Conservation (phyloP, 2,329 filamentous ascomycete genomes). For the Talaromyces sp. region DNA sequence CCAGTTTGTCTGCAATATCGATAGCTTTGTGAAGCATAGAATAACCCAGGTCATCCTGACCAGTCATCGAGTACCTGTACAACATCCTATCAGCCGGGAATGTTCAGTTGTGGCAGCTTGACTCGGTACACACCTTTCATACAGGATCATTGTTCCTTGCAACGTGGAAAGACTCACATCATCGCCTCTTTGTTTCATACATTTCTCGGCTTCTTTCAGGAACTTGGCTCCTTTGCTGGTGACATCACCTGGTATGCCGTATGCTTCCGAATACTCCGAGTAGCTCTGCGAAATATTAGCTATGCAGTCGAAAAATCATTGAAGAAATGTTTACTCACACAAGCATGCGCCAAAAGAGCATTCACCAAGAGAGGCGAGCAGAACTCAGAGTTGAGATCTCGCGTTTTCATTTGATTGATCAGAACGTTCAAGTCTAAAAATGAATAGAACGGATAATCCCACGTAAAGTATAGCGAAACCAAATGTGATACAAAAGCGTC, state of each 20-base stretch:
- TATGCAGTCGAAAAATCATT: not conserved
- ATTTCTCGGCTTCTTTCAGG: slow-evolving; percentile 35
- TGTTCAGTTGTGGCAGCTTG: not conserved
- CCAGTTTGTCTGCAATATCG: slow-evolving; percentile 32
- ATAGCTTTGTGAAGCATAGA: slow-evolving; percentile 37
- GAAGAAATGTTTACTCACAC: slow-evolving; percentile 30
- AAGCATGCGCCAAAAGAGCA: slow-evolving; percentile 67
- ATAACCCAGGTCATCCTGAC: slow-evolving; percentile 37
- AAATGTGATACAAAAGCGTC: slow-evolving; percentile 71
- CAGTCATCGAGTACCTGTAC: slow-evolving; percentile 35
- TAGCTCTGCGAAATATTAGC: slow-evolving; percentile 28
- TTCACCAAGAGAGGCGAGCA: slow-evolving; percentile 88
- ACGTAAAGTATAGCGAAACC: slow-evolving; percentile 88
- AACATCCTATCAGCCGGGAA: not conserved
- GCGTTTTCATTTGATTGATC: slow-evolving; percentile 48
- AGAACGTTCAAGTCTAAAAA: slow-evolving; percentile 77
- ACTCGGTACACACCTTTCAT: slow-evolving; percentile 29
- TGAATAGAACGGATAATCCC: slow-evolving; percentile 83
- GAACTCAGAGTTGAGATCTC: slow-evolving; percentile 57
- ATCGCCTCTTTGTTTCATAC: slow-evolving; percentile 23
- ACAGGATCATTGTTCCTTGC: slow-evolving; percentile 36
- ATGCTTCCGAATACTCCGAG: slow-evolving; percentile 39
- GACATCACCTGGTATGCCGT: slow-evolving; percentile 35
- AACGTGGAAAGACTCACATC: slow-evolving; percentile 30
- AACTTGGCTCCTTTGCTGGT: slow-evolving; percentile 37